Conservation (phyloP, 352 stramenopile genomes). For the Thraustochytrium sp. region DNA sequence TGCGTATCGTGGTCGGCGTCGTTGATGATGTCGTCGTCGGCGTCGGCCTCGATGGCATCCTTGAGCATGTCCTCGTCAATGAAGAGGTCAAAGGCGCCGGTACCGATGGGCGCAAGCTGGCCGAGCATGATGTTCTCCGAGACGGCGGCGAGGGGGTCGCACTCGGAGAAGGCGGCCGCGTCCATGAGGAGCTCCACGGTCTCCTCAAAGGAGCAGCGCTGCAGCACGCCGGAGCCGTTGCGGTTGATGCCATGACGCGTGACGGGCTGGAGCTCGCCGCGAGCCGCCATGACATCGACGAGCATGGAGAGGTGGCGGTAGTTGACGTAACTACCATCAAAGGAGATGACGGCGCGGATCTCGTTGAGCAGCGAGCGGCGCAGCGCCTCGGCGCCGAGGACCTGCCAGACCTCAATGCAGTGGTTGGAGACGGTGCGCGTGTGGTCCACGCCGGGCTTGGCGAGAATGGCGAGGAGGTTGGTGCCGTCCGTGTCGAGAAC, state of each 20-base stretch:
- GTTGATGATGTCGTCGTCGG: conserved; percentile 61
- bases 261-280: conserved; percentile 92
- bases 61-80: conserved; percentile 96
- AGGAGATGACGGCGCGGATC: conserved; percentile 95
- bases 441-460: conserved; percentile 90
- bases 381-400: conserved; percentile 83
- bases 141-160: conserved; percentile 92
- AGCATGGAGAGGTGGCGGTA: conserved; percentile 97
- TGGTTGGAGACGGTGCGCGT: conserved; percentile 97
- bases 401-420: conserved; percentile 97
- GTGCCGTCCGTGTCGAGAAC: conserved; percentile 98
- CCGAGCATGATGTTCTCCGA: conserved; percentile 99
- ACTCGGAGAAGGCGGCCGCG: conserved; percentile 92
- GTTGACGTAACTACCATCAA: conserved; percentile 99
- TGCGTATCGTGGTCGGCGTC: conserved; percentile 63
- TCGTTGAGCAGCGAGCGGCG: conserved; percentile 84
- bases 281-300: conserved; percentile 98
- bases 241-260: conserved; percentile 98
- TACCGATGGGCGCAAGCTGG: conserved; percentile 90
- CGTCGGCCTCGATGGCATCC: conserved; percentile 92
- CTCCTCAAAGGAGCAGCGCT: conserved; percentile 98
- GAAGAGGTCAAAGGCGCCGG: conserved; percentile 93
- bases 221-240: conserved; percentile 92
- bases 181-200: conserved; percentile 99
- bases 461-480: conserved; percentile 95